Evolutionary conservation across 306 rosid genomes (phyloP), one percentile per base, ranked within the genome.

Genomic region (Trifolium fragiferum): DNA sequence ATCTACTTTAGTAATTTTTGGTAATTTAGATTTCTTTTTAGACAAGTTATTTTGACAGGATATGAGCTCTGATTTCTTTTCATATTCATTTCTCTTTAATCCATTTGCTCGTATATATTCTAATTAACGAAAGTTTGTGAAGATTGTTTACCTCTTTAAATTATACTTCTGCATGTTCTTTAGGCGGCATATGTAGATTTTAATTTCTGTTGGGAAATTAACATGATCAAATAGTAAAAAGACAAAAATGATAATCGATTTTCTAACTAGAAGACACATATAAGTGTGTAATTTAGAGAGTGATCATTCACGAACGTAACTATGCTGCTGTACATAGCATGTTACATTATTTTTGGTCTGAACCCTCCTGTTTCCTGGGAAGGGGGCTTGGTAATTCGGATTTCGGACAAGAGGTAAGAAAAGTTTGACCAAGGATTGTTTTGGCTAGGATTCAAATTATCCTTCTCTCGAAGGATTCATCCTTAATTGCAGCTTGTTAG

Each of bases 251-350:
- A 10, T 21, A 6, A 15, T 70, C 23, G 16, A 10, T 40, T 6
- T 71, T 27, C 15, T 37, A 58, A 10, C 37, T 70, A 25, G 3
- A 66, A 12, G 49, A 27, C 5, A 62, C 43, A 19, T 62, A 60
- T 59, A 7, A 57, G 19, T 18, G 19, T 18, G 37, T 67, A 35
- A 67, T 74, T 62, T 63, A 59, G 20, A 68, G 61, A 74, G 68
- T 25, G 25, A 54, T n/a, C 35, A 2, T 13, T 44, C 50, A 4
- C 0, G 7, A 44, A 44, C 13, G n/a, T 44, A 41, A 13, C 66
- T 23, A 66, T 37, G 60, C 18, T 25, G 54, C 10, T 25, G 41
- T 51, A 49, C 25, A 20, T 73, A 14, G 57, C 11, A 41, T 51
- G 59, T 27, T 25, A 64, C 35, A 30, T 50, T 41, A 6, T 7